Evolutionary conservation across 805 yeast species (phyloP).

Genomic region (Suhomyces pyralidae): DNA sequence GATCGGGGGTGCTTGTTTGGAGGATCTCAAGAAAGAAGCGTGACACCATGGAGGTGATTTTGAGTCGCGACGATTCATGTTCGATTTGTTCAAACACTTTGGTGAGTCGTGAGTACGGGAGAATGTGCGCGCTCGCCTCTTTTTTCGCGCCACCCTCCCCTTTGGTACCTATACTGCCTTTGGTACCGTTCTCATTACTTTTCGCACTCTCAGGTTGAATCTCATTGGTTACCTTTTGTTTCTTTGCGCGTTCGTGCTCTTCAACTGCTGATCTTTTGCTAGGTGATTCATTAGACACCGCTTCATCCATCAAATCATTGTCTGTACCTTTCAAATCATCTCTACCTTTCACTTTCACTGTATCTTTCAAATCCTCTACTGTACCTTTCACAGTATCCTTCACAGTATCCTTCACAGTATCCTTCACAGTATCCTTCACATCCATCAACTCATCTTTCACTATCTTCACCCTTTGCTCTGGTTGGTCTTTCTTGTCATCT

Average conservation of each 20-base stretch:
- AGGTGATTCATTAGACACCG: too few relatives aligned
- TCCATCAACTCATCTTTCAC: not conserved
- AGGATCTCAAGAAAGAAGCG: conserved; percentile 68
- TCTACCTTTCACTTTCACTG: not conserved
- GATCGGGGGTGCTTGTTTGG: conserved; percentile 37
- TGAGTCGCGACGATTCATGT: conserved; percentile 74
- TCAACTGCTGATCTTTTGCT: not conserved
- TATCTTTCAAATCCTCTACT: too few relatives aligned
- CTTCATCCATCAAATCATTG: too few relatives aligned
- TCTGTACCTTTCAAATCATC: too few relatives aligned
- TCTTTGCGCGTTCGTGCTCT: not conserved
- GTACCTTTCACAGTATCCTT: too few relatives aligned
- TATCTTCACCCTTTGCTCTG: not conserved
- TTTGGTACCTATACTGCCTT: too few relatives aligned
- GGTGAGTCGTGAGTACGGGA: conserved; percentile 21
- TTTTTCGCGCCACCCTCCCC: too few relatives aligned
- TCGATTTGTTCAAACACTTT: conserved; percentile 77
- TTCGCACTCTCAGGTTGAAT: not conserved
- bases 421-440: too few relatives aligned
- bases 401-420: too few relatives aligned
- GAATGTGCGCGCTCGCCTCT: not conserved
- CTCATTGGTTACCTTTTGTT: not conserved
- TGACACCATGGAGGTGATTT: conserved; percentile 73
- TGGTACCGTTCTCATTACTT: not conserved
- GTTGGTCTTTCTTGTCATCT: not conserved